Evolutionary conservation across 257 asterid genomes (phyloP).

Genomic region (Coffea eugenioides): DNA sequence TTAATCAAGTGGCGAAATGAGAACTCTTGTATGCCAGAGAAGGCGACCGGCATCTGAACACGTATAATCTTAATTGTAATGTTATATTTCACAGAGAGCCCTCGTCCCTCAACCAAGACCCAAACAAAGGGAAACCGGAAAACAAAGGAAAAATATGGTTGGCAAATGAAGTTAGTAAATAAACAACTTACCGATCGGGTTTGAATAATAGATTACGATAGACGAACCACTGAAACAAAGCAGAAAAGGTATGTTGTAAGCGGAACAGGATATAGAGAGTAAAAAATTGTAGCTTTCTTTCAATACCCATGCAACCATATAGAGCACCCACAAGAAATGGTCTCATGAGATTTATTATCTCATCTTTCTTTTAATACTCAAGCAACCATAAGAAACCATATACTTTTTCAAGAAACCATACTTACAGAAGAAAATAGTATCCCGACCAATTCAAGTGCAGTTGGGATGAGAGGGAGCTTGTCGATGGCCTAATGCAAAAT

Average conservation of each 20-base stretch:
- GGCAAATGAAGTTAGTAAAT: neutral
- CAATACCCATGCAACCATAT: neutral
- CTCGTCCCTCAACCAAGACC: neutral
- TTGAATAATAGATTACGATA: slow-evolving; percentile 89
- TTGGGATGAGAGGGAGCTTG: slow-evolving; percentile 70
- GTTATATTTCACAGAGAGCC: neutral
- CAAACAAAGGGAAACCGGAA: neutral
- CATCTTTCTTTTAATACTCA: neutral
- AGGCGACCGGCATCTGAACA: neutral
- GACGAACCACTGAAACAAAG: slow-evolving; percentile 74
- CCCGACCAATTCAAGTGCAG: slow-evolving; percentile 73
- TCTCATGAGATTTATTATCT: neutral
- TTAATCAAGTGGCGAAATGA: neutral
- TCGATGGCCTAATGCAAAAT: slow-evolving; percentile 59
- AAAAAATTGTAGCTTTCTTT: neutral
- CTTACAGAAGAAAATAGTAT: slow-evolving; percentile 78
- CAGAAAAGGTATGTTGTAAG: slow-evolving; percentile 19
- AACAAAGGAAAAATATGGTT: neutral
- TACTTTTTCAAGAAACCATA: neutral
- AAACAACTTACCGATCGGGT: slow-evolving; percentile 69
- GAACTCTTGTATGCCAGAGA: neutral
- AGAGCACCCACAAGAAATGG: neutral
- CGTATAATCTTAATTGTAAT: neutral
- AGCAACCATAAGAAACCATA: neutral
- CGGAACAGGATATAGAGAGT: slow-evolving; percentile 10